Evolutionary conservation across 805 yeast genomes (phyloP).

Genomic region (Tetrapisispora nanseiensis): DNA sequence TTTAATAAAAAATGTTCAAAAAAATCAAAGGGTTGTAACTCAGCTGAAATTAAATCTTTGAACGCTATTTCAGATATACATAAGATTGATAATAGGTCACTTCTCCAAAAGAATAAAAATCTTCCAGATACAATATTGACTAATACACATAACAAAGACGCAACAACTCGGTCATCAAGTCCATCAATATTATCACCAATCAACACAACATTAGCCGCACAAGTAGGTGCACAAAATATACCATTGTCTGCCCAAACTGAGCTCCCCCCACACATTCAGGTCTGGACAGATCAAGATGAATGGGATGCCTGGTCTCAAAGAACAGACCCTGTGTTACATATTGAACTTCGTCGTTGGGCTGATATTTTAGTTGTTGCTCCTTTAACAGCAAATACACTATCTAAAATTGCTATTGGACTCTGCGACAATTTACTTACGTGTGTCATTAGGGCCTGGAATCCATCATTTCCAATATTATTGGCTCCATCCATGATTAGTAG

Average conservation of each 20-base stretch:
- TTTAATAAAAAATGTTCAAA: slow-evolving; percentile 15
- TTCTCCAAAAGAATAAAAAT: not conserved
- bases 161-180: not conserved
- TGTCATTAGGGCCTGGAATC: slow-evolving; percentile 92
- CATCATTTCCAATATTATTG: slow-evolving; percentile 71
- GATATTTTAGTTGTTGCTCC: slow-evolving; percentile 88
- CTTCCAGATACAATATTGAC: not conserved
- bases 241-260: slow-evolving; percentile 28
- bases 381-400: slow-evolving; percentile 83
- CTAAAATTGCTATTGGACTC: slow-evolving; percentile 80
- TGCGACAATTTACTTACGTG: slow-evolving; percentile 88
- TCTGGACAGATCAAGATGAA: slow-evolving; percentile 92
- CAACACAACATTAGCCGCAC: not conserved
- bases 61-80: too few species aligned
- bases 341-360: slow-evolving; percentile 94
- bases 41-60: not conserved
- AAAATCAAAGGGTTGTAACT: slow-evolving; percentile 2
- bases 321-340: slow-evolving; percentile 87
- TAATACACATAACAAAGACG: not conserved
- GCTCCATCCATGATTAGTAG: slow-evolving; percentile 96
- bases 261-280: slow-evolving; percentile 56
- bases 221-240: not conserved
- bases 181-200: not conserved
- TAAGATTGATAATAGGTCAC: not conserved
- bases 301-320: slow-evolving; percentile 77